phyloP scores from a whole-genome alignment of 169 alveolate species.

The Pseudocohnilembus persalinus region DNA sequence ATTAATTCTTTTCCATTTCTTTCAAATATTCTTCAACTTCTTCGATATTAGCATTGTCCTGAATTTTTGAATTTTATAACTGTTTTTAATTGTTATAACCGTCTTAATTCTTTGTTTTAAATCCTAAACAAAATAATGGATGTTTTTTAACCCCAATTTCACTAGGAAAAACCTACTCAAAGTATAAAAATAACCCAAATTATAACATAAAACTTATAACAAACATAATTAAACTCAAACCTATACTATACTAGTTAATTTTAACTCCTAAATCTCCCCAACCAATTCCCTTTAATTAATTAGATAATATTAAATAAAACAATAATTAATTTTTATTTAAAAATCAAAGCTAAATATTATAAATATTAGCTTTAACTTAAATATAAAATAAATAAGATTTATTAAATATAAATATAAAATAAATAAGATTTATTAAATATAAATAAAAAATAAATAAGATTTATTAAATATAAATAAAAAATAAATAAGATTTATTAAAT shows the following conservation, averaged over 20 bases:
- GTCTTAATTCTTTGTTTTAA: background rate
- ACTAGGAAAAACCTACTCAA: slow-evolving; percentile 39
- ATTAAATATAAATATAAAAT: too few relatives aligned
- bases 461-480: too few relatives aligned
- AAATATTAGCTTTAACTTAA: too few relatives aligned
- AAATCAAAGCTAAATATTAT: background rate
- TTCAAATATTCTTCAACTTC: slow-evolving; percentile 26
- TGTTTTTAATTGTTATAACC: slow-evolving; percentile 24
- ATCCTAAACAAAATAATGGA: slow-evolving; percentile 30
- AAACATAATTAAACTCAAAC: slow-evolving; percentile 7
- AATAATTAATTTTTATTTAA: too few relatives aligned
- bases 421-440: too few relatives aligned
- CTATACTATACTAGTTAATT: background rate
- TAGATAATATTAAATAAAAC: too few relatives aligned
- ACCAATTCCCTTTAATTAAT: background rate
- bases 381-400: too few relatives aligned
- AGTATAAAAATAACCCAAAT: slow-evolving; percentile 10
- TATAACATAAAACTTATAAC: slow-evolving; percentile 9
- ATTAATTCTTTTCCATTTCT: slow-evolving; percentile 52
- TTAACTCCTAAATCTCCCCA: background rate
- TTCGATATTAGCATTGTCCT: slow-evolving; percentile 30
- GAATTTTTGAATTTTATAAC: slow-evolving; percentile 25
- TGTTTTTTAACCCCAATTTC: slow-evolving; percentile 37
- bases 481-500: too few relatives aligned
- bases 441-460: too few relatives aligned